A percentile compares a stretch with the other conserved stretches of the same genome.
Conservation (phyloP, 2,329 filamentous ascomycete species). For the Graphiopsis chlorocephala region DNA sequence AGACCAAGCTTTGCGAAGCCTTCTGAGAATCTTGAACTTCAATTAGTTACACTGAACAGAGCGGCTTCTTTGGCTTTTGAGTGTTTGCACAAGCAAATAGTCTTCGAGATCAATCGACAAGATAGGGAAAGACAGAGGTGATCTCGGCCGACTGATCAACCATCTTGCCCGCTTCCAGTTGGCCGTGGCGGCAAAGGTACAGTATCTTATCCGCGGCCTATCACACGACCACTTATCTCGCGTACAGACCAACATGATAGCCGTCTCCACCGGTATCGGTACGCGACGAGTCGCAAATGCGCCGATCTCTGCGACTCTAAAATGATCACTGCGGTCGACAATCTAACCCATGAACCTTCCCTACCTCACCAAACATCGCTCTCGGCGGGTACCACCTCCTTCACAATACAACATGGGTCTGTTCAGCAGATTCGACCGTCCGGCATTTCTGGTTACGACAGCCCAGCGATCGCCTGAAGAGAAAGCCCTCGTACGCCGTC, state of each 20-base stretch:
- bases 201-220: neutral
- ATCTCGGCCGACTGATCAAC: conserved; percentile 2
- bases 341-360: neutral
- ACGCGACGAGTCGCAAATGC: neutral
- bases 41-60: neutral
- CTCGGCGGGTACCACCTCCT: neutral
- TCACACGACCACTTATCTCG: conserved; percentile 8
- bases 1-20: conserved; percentile 1
- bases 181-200: neutral
- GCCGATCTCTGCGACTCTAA: neutral
- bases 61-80: neutral
- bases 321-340: neutral
- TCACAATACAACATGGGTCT: conserved; percentile 11
- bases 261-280: neutral
- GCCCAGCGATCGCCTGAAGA: conserved; percentile 33
- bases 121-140: neutral
- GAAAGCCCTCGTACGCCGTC: conserved; percentile 36
- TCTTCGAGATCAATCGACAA: too few species aligned
- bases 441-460: conserved; percentile 20
- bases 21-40: neutral
- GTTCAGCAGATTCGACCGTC: conserved; percentile 16
- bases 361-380: neutral
- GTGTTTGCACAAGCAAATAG: neutral
- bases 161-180: neutral
- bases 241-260: neutral